Evolutionary conservation across 805 yeast species (phyloP).

Genomic region (Vanderwaltozyma yarrowii): DNA sequence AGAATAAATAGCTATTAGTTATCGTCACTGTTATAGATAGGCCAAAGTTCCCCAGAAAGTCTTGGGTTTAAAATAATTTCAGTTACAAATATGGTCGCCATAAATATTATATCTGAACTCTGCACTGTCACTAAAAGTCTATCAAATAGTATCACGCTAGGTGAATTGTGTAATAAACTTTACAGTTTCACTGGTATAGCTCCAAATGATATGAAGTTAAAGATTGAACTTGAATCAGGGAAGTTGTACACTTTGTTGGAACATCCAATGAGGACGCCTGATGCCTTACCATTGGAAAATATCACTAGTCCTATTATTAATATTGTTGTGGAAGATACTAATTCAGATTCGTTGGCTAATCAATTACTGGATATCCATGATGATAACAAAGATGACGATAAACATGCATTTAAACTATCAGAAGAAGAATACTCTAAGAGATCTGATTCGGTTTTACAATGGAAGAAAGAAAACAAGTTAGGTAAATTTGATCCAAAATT

Average conservation of each 20-base stretch:
- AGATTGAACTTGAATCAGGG: not conserved
- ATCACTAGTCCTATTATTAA: not conserved
- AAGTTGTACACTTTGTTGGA: not conserved
- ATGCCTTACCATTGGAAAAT: not conserved
- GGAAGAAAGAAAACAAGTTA: conserved; percentile 61
- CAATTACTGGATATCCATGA: conserved; percentile 23
- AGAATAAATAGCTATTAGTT: too few relatives aligned
- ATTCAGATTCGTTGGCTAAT: conserved; percentile 41
- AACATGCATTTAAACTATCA: conserved; percentile 11
- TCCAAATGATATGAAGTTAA: conserved; percentile 20
- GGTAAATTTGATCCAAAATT: conserved; percentile 63
- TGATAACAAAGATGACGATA: conserved; percentile 7
- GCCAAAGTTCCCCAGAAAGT: too few relatives aligned
- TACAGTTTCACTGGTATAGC: conserved; percentile 21
- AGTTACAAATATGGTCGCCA: not conserved
- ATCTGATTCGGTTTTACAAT: conserved; percentile 53
- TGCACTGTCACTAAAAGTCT: conserved; percentile 14
- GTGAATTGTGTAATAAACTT: conserved; percentile 15
- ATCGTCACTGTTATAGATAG: too few relatives aligned
- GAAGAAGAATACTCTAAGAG: conserved; percentile 40
- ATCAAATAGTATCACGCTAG: conserved; percentile 7
- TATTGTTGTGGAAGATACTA: conserved; percentile 44
- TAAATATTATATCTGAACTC: conserved; percentile 13
- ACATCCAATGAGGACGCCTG: not conserved
- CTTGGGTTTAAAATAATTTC: not conserved